Percentiles rank a stretch among this genome's conserved stretches.
phyloP scores from a whole-genome alignment of 2,329 filamentous ascomycete species.

The Helotiales sp. region DNA sequence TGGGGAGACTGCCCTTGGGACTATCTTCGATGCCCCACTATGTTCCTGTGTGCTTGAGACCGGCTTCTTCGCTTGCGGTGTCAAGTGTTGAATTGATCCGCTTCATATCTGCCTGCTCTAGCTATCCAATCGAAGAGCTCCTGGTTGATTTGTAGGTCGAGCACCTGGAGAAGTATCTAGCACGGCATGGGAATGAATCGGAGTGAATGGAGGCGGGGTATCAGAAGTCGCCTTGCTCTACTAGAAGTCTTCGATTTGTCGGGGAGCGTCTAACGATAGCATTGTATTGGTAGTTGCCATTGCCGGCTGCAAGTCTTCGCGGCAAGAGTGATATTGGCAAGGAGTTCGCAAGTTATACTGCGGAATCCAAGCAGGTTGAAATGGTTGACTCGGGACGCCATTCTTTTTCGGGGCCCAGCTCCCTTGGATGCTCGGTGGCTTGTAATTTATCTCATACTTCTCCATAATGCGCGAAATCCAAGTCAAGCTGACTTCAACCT shows the following conservation, averaged over 20 bases:
- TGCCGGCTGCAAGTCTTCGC: neutral
- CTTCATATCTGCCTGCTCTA: no score
- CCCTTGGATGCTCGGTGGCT: neutral
- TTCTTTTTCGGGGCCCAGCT: neutral
- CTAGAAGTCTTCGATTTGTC: neutral
- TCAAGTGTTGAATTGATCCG: no score
- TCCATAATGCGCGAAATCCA: constrained; percentile 6
- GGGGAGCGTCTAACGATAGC: neutral
- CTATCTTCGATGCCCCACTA: no score
- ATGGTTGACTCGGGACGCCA: neutral
- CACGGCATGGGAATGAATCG: no score
- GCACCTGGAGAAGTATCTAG: no score
- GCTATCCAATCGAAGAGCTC: no score
- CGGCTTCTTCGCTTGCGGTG: no score
- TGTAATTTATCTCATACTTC: constrained; percentile 3
- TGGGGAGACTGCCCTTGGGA: no score
- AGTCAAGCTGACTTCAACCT: neutral
- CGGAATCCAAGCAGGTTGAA: neutral
- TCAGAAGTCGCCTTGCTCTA: neutral
- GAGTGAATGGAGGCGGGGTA: no score
- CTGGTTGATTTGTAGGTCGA: no score
- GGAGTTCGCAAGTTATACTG: neutral
- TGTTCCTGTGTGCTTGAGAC: no score
- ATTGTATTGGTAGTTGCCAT: no score
- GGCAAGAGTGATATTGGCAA: neutral